Conservation (phyloP, 768 basidiomycete genomes). For the Auricularia sp. region DNA sequence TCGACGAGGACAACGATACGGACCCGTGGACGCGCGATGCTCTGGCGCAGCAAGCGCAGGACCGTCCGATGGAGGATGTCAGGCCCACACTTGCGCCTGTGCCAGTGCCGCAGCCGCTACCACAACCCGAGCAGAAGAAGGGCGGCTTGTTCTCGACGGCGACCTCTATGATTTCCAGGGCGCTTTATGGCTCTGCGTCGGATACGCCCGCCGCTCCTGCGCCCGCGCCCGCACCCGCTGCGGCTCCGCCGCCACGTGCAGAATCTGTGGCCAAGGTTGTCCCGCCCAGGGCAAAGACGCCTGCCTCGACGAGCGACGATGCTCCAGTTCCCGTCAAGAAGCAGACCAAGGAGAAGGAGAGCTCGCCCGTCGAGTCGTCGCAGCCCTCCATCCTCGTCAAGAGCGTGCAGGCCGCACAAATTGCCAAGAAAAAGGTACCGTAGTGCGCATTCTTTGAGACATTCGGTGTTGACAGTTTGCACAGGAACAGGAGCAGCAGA, state of each 20-base stretch:
- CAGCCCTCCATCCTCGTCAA: constrained; percentile 35
- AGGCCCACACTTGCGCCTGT: not conserved
- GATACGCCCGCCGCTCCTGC: not conserved
- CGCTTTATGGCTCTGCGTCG: not conserved
- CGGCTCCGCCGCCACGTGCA: not conserved
- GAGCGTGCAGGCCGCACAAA: constrained; percentile 71
- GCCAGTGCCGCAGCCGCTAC: not conserved
- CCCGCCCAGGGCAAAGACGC: not conserved
- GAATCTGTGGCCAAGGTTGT: not conserved
- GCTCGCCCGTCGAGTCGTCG: not conserved
- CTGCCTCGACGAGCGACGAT: not conserved
- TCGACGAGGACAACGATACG: constrained; percentile 8
- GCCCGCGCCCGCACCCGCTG: not conserved
- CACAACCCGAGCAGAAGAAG: not conserved
- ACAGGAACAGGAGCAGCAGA: constrained; percentile 84
- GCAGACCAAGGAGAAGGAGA: constrained; percentile 1
- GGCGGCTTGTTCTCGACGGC: not conserved
- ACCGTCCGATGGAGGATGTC: not conserved
- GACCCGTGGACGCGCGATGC: not conserved
- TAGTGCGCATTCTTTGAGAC: not conserved
- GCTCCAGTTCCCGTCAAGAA: not conserved
- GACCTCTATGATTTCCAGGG: not conserved
- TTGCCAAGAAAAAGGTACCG: constrained; percentile 80
- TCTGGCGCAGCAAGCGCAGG: not conserved
- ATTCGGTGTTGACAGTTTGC: not conserved